Evolutionary conservation across 768 basidiomycete species (phyloP).

Genomic region (Naematelia encephala): DNA sequence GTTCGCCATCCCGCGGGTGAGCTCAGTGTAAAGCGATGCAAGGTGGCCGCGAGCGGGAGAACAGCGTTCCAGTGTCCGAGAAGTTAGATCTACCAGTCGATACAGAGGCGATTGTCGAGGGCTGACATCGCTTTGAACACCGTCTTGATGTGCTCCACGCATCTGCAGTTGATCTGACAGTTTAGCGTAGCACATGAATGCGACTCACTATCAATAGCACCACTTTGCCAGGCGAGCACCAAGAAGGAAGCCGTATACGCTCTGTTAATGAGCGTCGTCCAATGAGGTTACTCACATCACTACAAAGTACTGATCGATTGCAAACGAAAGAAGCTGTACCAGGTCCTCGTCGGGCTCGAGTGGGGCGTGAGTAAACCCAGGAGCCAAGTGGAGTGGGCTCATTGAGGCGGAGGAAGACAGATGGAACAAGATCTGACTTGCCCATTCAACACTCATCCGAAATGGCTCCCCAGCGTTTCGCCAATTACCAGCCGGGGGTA

Average conservation of each 20-base stretch:
- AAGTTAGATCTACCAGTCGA: constrained; percentile 14
- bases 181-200: too few relatives aligned
- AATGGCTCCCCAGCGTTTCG: constrained; percentile 9
- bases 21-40: constrained; percentile 9
- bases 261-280: constrained; percentile 4
- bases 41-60: constrained; percentile 9
- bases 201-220: constrained; percentile 15
- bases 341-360: constrained; percentile 15
- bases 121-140: background rate
- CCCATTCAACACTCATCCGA: constrained; percentile 14
- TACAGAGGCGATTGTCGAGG: constrained; percentile 7
- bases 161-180: too few relatives aligned
- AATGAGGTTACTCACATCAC: constrained; percentile 11
- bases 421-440: constrained; percentile 15
- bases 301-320: constrained; percentile 22
- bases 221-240: constrained; percentile 13
- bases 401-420: constrained; percentile 11
- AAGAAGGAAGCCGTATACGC: constrained; percentile 18
- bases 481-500: constrained; percentile 3
- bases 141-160: background rate
- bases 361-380: background rate
- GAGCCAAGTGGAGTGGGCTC: background rate
- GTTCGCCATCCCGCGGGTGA: constrained; percentile 10
- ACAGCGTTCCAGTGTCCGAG: constrained; percentile 7
- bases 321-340: constrained; percentile 11